phyloP scores from a whole-genome alignment of 495 filamentous ascomycete species.

The Lentithecium fluviatile region DNA sequence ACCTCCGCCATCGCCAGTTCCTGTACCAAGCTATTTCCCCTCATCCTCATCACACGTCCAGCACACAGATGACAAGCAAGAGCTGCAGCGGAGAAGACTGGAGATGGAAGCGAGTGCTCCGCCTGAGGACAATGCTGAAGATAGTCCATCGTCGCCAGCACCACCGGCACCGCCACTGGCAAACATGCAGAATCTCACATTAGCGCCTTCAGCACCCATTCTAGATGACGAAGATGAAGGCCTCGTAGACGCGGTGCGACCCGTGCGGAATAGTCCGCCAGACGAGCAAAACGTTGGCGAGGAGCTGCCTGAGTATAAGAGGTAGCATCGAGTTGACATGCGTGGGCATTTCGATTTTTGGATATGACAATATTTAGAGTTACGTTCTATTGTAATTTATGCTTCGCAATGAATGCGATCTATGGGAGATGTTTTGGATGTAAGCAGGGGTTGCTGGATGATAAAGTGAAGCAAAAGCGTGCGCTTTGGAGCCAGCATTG shows the following conservation, averaged over 20 bases:
- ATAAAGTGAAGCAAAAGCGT: too few relatives aligned
- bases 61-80: slow-evolving; percentile 75
- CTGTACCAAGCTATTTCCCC: slow-evolving; percentile 20
- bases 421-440: too few relatives aligned
- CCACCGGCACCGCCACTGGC: slow-evolving; percentile 7
- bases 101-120: slow-evolving; percentile 73
- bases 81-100: slow-evolving; percentile 73
- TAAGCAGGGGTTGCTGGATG: too few relatives aligned
- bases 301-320: slow-evolving; percentile 12
- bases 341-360: not conserved
- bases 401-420: too few relatives aligned
- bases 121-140: slow-evolving; percentile 48
- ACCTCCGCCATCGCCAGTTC: not conserved
- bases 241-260: slow-evolving; percentile 8
- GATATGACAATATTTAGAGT: too few relatives aligned
- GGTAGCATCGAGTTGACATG: slow-evolving; percentile 8
- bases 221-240: slow-evolving; percentile 62
- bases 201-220: slow-evolving; percentile 63
- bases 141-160: not conserved
- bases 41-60: slow-evolving; percentile 17
- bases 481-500: too few relatives aligned
- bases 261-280: not conserved
- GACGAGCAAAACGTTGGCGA: not conserved
- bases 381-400: too few relatives aligned
- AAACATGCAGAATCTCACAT: not conserved